Evolutionary conservation across 129 eudicot species (phyloP), one percentile per base, ranked within the genome.

Genomic region (Flaveria linearis): DNA sequence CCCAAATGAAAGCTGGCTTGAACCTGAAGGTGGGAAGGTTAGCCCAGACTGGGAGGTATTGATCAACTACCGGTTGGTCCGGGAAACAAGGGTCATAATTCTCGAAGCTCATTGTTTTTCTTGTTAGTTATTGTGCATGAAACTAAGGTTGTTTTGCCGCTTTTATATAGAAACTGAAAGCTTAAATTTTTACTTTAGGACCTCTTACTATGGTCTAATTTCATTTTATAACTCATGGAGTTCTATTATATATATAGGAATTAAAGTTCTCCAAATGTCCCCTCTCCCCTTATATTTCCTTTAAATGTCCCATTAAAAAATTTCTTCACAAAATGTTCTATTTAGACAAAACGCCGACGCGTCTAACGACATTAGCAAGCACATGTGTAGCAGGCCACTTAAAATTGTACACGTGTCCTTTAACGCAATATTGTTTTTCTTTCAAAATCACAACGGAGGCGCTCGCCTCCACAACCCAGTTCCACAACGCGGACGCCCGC

Each of bases 1-100:
- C 91, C 91, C 94, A 87, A 61, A 88, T 77, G 81, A 91, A 91
- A 68, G 94, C 97, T 7, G 97, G 88, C 82, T 91, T 91, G 78
- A 86, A 74, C 64, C 83, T 76, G 63, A 86, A 86, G 39, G 86
- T 51, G 18, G 86, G 91, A 4, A 88, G 86, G 41, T 46, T 85
- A 72, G 90, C 86, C 97, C 97, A 91, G 25, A 88, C 79, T 11
- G 90, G 92, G 76, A 91, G 97, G 85, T 91, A 91, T 1, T 53
- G 90, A 80, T 91, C 97, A 5, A 91, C 97, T 62, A 88, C 97
- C 0, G 87, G 92, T 69, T 86, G 94, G 78, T 91, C 97, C 0
- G 97, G 97, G 81, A 83, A 91, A 76, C 39, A 84, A 53, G 89
- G 93, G 56, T 91, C 92, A 71, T 91, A 91, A 72, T 91, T 91